A percentile compares a stretch with the other conserved stretches of the same genome.
Evolutionary conservation across 139 green algal species (phyloP).

Genomic region (Deuterostichococcus epilithicus): DNA sequence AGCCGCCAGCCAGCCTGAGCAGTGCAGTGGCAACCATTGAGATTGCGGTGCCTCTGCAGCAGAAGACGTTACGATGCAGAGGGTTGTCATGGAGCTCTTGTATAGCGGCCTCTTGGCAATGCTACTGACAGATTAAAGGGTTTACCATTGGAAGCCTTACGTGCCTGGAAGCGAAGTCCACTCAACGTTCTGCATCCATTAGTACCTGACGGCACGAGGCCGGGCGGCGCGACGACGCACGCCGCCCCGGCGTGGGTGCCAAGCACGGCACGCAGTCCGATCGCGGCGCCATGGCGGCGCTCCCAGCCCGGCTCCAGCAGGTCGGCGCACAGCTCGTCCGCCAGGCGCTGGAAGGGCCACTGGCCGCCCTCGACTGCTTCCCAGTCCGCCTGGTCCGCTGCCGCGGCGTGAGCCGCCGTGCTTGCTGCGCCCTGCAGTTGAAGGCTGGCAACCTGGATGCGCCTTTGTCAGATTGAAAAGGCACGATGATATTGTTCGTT

Average conservation of each 20-base stretch:
- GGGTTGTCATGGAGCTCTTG: no score
- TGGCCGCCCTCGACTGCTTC: conserved; percentile 39
- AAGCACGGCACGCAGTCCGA: conserved; percentile 83
- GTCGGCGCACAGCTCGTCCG: conserved; percentile 58
- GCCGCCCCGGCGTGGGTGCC: conserved; percentile 52
- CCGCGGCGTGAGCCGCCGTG: background rate
- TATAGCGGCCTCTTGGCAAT: no score
- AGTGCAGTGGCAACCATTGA: background rate
- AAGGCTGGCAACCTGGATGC: background rate
- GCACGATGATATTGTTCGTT: no score
- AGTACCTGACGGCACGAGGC: conserved; percentile 21
- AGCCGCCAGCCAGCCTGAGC: conserved; percentile 24
- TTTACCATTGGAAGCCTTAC: background rate
- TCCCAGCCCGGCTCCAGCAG: conserved; percentile 61
- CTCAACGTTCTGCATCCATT: background rate
- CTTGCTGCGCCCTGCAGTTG: background rate
- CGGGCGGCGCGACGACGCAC: conserved; percentile 23
- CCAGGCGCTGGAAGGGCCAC: conserved; percentile 83
- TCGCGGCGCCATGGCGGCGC: conserved; percentile 79
- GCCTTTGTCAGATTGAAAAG: background rate
- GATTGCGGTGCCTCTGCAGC: no score
- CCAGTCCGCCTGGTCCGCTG: conserved; percentile 45
- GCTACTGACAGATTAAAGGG: background rate
- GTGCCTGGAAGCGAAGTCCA: background rate
- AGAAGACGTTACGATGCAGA: no score